Evolutionary conservation across 1,139 yeast species (phyloP), one percentile per base, ranked within the genome.

Genomic region (Taphrina wiesneri): DNA sequence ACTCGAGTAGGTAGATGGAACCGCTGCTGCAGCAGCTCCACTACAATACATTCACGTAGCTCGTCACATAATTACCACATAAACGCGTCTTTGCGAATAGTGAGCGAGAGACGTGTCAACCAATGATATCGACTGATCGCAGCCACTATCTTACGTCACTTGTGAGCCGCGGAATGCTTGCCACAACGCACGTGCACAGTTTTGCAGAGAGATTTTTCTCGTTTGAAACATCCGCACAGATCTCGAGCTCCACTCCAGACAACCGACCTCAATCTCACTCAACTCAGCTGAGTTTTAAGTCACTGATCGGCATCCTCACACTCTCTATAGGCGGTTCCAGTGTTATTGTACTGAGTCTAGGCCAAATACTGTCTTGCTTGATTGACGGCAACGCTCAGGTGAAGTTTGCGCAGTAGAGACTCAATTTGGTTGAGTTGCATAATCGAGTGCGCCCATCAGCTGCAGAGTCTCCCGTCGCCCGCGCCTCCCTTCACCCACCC

Each of bases 371-470:
- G 15, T 32, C 36, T 32, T 2, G 17, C 6, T n/a, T 2, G 43
- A 39, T 2, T n/a, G 43, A n/a, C 43, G 11, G 34, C 6, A 6
- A 30, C 11, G 34, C 34, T 30, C 34, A 30, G 11, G 34, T 11
- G 6, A 6, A 11, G 34, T 30, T 6, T 30, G 34, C 34, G 34
- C 34, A 30, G 34, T 30, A 30, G 34, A n/a, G n/a, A n/a, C n/a
- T 13, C 39, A 9, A 32, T 9, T 32, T 32, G 39, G 39, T 32
- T 13, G 21, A n/a, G 49, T 45, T 45, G 49, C 49, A 45, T 45
- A 45, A 45, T 45, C 49, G 49, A 21, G 28, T 45, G 49, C 49
- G 49, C 49, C 49, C 49, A 45, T 45, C 49, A 21, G 49, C 49
- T 45, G 49, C 49, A 45, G 49, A 13, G 9, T 9, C 28, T 19